Base-by-base conservation (phyloP, 2,329 filamentous ascomycete genomes). In the Rhynchosporium secalis region DNA sequence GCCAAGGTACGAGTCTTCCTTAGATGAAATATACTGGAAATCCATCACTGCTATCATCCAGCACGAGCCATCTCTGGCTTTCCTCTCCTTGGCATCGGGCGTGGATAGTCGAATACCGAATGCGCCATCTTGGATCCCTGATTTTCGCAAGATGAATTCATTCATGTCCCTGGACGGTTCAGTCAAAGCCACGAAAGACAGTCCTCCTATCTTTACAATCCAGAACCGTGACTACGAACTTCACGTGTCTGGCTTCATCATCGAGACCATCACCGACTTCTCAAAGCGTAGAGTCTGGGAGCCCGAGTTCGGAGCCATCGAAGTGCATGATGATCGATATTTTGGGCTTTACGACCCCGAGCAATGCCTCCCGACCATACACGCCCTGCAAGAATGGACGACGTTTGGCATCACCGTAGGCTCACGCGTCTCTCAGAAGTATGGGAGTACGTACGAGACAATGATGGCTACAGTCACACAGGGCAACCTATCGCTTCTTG, bases 341-440 rank as follows among this genome's bases (percentile, higher is more conserved):
- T 58, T 58, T n/a, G 56, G 56, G 20, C 56, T 58, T 1, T 10
- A 58, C 31, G 43, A 58, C 36, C 28, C 41, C 26, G 28, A 48
- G 15, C 33, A 48, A 20, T 58, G 29, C 43, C 20, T 58, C 6
- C 26, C 29, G 4, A 58, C 43, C 8, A 48, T 58, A 5, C 15
- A 13, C 1, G 41, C 56, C 47, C 13, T 58, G 9, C 56, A 58
- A 48, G 43, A 29, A 20, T 48, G 43, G 56, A 31, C 47, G n/a
- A 29, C 33, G 4, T 38, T 58, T 20, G 28, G 41, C 2, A 26
- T 58, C 3, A 48, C 9, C 3, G 28, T 9, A 38, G 40, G 28
- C 4, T 47, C 56, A 10, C 41, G 31, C 5, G 29, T 10, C n/a
- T 3, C 3, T 3, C 26, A 31, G 4, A 31, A 26, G 33, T 47